These are phyloP conservation scores for Ceratobasidium sp. DNA, from an alignment of 1,284 basidiomycete species.

Conservation along the genomic window DNA sequence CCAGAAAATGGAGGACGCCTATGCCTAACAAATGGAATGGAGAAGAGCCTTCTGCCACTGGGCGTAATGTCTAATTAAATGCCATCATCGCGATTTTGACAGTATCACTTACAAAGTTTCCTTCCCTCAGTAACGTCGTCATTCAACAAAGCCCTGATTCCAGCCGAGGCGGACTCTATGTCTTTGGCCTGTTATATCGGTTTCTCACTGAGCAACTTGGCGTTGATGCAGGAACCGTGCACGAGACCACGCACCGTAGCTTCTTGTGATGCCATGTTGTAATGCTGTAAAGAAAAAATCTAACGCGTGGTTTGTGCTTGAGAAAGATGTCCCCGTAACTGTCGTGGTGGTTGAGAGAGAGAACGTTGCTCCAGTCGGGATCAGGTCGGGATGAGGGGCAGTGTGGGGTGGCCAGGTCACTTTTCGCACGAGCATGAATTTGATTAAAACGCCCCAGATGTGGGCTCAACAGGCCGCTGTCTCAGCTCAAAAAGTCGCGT, in stretches of 20 bases:
- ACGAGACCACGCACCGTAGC: conserved; percentile 40
- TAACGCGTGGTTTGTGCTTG: conserved; percentile 8
- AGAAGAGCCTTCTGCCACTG: conserved; percentile 61
- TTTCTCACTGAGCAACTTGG: background rate
- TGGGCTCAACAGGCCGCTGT: conserved; percentile 8
- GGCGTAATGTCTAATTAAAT: conserved; percentile 4
- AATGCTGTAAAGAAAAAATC: conserved; percentile 11
- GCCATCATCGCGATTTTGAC: background rate
- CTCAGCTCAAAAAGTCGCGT: conserved; percentile 17
- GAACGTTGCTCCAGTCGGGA: background rate
- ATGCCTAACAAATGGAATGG: conserved; percentile 76
- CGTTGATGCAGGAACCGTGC: conserved; percentile 30
- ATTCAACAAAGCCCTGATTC: conserved; percentile 73
- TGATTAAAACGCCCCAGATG: conserved; percentile 40
- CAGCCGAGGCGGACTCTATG: conserved; percentile 59
- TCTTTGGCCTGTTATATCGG: conserved; percentile 31
- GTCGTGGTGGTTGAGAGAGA: conserved; percentile 33
- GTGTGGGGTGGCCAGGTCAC: conserved; percentile 27
- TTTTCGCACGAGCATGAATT: conserved; percentile 39
- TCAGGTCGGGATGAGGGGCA: conserved; percentile 5
- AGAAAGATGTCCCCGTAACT: conserved; percentile 20
- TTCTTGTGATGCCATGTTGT: conserved; percentile 35
- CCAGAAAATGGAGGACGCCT: conserved; percentile 76
- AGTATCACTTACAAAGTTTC: conserved; percentile 53
- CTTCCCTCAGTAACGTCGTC: conserved; percentile 69